A percentile compares a stretch with the other conserved stretches of the same genome.
Conservation (phyloP, 2,329 filamentous ascomycete genomes). For the Phaeosphaeria sp. region DNA sequence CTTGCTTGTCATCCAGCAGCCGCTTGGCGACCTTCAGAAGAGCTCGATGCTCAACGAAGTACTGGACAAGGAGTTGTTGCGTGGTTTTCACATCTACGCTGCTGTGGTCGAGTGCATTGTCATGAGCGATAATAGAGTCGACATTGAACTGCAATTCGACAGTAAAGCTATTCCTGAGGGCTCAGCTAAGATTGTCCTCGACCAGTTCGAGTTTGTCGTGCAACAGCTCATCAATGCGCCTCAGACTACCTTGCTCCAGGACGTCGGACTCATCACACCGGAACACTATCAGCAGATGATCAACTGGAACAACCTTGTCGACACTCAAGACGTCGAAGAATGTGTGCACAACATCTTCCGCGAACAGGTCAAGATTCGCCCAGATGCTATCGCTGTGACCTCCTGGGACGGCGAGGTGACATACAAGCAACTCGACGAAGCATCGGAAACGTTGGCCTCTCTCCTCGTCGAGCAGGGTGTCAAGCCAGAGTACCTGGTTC, state of each 20-base stretch:
- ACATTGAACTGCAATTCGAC: conserved; percentile 18
- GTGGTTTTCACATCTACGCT: conserved; percentile 23
- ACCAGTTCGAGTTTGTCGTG: conserved; percentile 20
- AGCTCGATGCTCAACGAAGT: conserved; percentile 7
- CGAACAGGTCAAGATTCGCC: conserved; percentile 9
- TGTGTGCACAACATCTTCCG: conserved; percentile 21
- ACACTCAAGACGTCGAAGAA: conserved; percentile 10
- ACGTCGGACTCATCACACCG: conserved; percentile 11
- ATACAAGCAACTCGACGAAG: conserved; percentile 18
- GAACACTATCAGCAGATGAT: conserved; percentile 12
- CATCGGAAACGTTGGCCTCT: conserved; percentile 8
- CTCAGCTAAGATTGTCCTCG: conserved; percentile 9
- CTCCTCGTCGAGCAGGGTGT: conserved; percentile 7
- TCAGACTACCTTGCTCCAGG: conserved; percentile 7
- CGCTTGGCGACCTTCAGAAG: conserved; percentile 5
- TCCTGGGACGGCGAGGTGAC: conserved; percentile 14
- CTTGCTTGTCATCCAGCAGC: conserved; percentile 58
- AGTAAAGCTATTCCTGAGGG: conserved; percentile 11
- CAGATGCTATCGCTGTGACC: conserved; percentile 13
- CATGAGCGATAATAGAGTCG: conserved; percentile 13
- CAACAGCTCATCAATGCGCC: conserved; percentile 15
- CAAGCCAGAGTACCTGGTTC: conserved; percentile 7
- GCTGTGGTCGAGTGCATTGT: conserved; percentile 22
- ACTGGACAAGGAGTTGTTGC: conserved; percentile 13
- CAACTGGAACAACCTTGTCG: conserved; percentile 20